Evolutionary conservation across 2,329 filamentous ascomycete genomes (phyloP), one percentile per base, ranked within the genome.

Genomic region (Escovopsis sp.): DNA sequence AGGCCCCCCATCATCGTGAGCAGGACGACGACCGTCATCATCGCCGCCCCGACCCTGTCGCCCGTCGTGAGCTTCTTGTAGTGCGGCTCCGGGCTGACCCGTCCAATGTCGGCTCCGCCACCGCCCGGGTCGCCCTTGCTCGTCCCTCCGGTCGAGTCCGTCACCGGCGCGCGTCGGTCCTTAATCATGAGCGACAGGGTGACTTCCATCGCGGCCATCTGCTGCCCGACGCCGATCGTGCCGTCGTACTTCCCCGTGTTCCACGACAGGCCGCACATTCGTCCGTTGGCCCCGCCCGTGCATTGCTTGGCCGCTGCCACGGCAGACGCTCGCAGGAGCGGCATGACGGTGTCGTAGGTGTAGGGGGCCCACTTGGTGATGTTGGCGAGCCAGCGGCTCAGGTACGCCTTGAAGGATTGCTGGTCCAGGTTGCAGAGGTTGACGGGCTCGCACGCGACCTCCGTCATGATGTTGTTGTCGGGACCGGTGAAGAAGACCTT

Each of bases 131-230:
- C 51, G 12, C 66, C 65, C 29, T 52, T 48, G 41, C 66, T 71
- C 12, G 64, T 79, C 17, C 77, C 77, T 34, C 77, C 78, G 2
- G 56, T 72, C 4, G 56, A 46, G 18, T 62, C 53, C 4, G 66
- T 70, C 28, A 67, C 55, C 0, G 67, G 65, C 1, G 55, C 49
- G 1, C 45, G 38, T 9, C 57, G 56, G 6, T 62, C 41, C 26
- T 61, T 45, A 34, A 79, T 68, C 51, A 77, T 61, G 45, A 72
- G 76, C 27, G 68, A 66, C 31, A 81, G 63, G 6, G 79, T 66
- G 9, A 79, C 63, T 47, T 80, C 73, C 51, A 82, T 58, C 3
- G 71, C 75, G 2, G 71, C 66, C 77, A 83, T 82, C 54, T 81
- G 76, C 51, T 81, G 75, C 5, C 78, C 78, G 2, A 81, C 68